Evolutionary conservation across 108 stramenopile species (phyloP), one percentile per base, ranked within the genome.

Genomic region (Skeletonema marinoi): DNA sequence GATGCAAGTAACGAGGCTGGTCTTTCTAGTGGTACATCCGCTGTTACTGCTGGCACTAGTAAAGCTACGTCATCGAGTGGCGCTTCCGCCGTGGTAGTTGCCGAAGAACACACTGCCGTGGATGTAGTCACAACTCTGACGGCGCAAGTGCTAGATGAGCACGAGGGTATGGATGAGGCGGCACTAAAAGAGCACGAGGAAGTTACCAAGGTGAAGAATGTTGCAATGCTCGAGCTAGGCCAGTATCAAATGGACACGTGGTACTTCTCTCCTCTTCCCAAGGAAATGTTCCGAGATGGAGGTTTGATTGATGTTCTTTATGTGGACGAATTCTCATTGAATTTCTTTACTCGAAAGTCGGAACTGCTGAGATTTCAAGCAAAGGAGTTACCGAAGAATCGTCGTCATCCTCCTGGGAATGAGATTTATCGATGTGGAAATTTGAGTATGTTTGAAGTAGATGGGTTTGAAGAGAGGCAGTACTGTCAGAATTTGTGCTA

Each of bases 401-500:
- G 86, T 42, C 87, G 92, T 44, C 96, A 96, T 80, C 93, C 96
- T 25, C 96, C 96, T 9, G 93, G 93, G 21, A 93, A 95, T 81
- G 96, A 96, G 79, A 95, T 92, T 60, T 92, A 92, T 71, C 71
- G 90, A n/a, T 77, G 86, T 66, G 86, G 83, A 7, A 85, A 85
- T 46, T 65, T 94, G 32, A 87, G 90, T 65, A 98, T 85, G 84
- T 85, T 78, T 85, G 92, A 96, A 62, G 80, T 92, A 32, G 90
- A 96, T 71, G 91, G 92, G 36, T 86, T 87, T 66, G 88, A 93
- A 36, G 84, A 97, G 74, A 85, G 88, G 68, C 81, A 89, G 19
- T 99, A 99, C 76, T 98, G 98, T 83, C 99, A 99, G 81, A 99
- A 99, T 78, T 85, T 99, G 31, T 98, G 98, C 75, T 93, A 97